These are phyloP conservation scores for Kwoniella sp. DNA, from an alignment of 768 basidiomycete genomes.

Conservation along the genomic window DNA sequence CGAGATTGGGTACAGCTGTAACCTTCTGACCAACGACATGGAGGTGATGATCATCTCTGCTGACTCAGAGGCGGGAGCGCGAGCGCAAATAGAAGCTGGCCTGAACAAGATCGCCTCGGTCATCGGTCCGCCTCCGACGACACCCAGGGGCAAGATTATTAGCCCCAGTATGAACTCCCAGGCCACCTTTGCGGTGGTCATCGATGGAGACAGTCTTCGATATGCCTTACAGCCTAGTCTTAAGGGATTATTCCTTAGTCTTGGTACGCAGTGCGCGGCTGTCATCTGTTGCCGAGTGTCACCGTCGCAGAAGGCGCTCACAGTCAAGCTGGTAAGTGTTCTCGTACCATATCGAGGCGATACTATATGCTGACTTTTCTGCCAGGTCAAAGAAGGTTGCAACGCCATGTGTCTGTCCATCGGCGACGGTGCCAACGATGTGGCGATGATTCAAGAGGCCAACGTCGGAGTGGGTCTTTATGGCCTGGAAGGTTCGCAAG, in stretches of 20 bases:
- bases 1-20: slow-evolving; percentile 95
- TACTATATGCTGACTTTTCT: slow-evolving; percentile 2
- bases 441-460: slow-evolving; percentile 99
- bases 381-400: slow-evolving; percentile 86
- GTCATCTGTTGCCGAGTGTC: slow-evolving; percentile 98
- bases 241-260: slow-evolving; percentile 80
- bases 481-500: slow-evolving; percentile 93
- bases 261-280: slow-evolving; percentile 93
- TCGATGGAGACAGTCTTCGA: slow-evolving; percentile 87
- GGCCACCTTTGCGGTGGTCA: slow-evolving; percentile 85
- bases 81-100: slow-evolving; percentile 82
- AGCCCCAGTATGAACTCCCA: slow-evolving; percentile 12
- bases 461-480: slow-evolving; percentile 92
- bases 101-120: slow-evolving; percentile 90
- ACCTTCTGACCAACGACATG: slow-evolving; percentile 88
- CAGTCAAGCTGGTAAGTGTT: slow-evolving; percentile 75
- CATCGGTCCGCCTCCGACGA: slow-evolving; percentile 61
- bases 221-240: slow-evolving; percentile 72
- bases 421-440: slow-evolving; percentile 93
- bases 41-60: slow-evolving; percentile 96
- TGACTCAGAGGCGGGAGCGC: slow-evolving; percentile 66
- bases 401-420: slow-evolving; percentile 96
- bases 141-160: slow-evolving; percentile 7
- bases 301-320: slow-evolving; percentile 95
- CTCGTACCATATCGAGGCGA: too few species aligned